Evolutionary conservation across 2,329 filamentous ascomycete species (phyloP), one percentile per base, ranked within the genome.

Genomic region (Claviceps sp.): DNA sequence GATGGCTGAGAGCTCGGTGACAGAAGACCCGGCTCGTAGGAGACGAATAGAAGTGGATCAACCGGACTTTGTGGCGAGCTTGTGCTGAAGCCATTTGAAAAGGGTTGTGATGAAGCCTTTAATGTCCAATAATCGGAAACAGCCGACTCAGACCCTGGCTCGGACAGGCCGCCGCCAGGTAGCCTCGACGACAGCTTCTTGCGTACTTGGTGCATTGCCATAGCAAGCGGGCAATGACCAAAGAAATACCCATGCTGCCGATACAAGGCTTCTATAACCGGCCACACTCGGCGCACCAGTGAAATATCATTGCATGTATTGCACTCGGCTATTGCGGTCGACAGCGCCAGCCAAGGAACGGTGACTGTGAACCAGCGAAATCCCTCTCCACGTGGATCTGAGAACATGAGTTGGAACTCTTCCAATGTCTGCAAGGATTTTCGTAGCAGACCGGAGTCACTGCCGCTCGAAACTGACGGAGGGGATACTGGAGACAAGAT

Each of bases 321-420:
- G n/a, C 54, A 56, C 23, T 56, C 54, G 13, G 49, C 49, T 29
- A 56, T 50, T 11, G 54, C 49, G 5, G 51, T 50, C 5, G 53
- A 54, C 3, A 56, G 39, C n/a, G 53, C 47, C 34, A 55, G 53
- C 54, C 49, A 52, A 17, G 53, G 53, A 11, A 55, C 47, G 3
- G 45, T 53, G 5, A 34, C 17, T 20, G 53, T 45, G 11, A 50
- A 55, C 55, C 55, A 56, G 8, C 53, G 47, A 26, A 53, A 56
- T 3, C 47, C 51, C 20, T 56, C 53, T 2, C 51, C 53, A 3
- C 55, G 55, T 13, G 53, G 37, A 45, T 56, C 55, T 5, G 55
- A 53, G n/a, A 49, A 52, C 26, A 56, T 47, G 2, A 56, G 42
- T 6, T 47, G 47, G 1, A 49, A 47, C 16, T 52, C 55, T 14